Conservation (phyloP, 169 alveolate genomes). For the Eimeria falciformis region DNA sequence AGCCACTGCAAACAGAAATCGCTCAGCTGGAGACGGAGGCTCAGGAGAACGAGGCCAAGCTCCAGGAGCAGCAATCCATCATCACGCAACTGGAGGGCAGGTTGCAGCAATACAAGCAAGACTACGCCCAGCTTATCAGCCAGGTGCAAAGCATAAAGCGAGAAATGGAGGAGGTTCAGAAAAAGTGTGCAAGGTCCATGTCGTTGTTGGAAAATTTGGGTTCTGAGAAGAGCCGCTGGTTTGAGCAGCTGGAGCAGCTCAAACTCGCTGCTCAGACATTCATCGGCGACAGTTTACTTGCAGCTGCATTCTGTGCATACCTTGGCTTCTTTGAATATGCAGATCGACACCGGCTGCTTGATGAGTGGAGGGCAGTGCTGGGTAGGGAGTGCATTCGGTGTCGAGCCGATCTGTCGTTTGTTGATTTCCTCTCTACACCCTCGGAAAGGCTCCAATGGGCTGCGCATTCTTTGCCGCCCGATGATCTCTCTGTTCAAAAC, state of each 20-base stretch:
- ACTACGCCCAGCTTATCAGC: constrained; percentile 95
- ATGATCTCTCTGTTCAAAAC: constrained; percentile 97
- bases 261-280: constrained; percentile 81
- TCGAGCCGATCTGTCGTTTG: constrained; percentile 91
- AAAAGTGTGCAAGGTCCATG: constrained; percentile 92
- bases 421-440: constrained; percentile 96
- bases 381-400: constrained; percentile 51
- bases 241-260: constrained; percentile 72
- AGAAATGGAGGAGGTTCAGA: constrained; percentile 95
- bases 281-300: constrained; percentile 96
- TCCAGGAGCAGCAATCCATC: constrained; percentile 87
- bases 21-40: constrained; percentile 91
- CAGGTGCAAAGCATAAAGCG: constrained; percentile 93
- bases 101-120: constrained; percentile 92
- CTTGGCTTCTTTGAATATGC: constrained; percentile 95
- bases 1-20: constrained; percentile 96
- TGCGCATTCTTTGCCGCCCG: constrained; percentile 95
- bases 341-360: constrained; percentile 73
- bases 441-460: constrained; percentile 95
- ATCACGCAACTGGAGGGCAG: constrained; percentile 84
- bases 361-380: constrained; percentile 68
- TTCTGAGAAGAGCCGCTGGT: constrained; percentile 81
- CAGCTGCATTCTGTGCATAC: constrained; percentile 96
- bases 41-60: constrained; percentile 88
- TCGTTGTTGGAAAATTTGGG: constrained; percentile 79